phyloP scores from a whole-genome alignment of 495 filamentous ascomycete genomes.

The Pyronema domesticum region DNA sequence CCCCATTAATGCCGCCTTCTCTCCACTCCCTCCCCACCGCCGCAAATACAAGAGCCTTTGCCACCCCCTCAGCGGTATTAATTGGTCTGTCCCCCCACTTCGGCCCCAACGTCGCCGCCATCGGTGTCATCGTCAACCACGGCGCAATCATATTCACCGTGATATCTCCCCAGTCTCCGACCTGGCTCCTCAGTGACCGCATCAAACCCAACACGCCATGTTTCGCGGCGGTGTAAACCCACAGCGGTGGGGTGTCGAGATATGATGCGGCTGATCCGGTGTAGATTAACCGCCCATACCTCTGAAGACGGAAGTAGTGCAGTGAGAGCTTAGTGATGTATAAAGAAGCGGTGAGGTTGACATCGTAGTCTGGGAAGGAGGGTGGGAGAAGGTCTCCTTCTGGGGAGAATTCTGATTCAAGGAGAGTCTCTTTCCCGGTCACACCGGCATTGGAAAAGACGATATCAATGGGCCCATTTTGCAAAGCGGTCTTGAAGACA shows the following conservation, averaged over 20 bases:
- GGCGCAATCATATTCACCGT: slow-evolving; percentile 2
- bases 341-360: slow-evolving; percentile 29
- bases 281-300: slow-evolving; percentile 14
- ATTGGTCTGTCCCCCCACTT: slow-evolving; percentile 2
- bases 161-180: not conserved
- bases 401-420: slow-evolving; percentile 23
- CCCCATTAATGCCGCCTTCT: not conserved
- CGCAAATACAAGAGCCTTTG: slow-evolving; percentile 1
- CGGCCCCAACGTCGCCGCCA: slow-evolving; percentile 4
- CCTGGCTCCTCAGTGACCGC: slow-evolving; percentile 9
- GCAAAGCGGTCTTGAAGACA: slow-evolving; percentile 21
- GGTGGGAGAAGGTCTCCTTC: slow-evolving; percentile 26
- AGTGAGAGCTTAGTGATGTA: slow-evolving; percentile 31
- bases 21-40: slow-evolving; percentile 3
- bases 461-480: slow-evolving; percentile 14
- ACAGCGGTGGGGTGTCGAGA: slow-evolving; percentile 18
- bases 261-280: slow-evolving; percentile 26
- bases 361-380: slow-evolving; percentile 28
- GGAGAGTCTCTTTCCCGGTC: slow-evolving; percentile 15
- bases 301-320: slow-evolving; percentile 29
- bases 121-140: slow-evolving; percentile 4
- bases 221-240: slow-evolving; percentile 27
- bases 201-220: slow-evolving; percentile 28
- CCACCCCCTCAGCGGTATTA: slow-evolving; percentile 1
- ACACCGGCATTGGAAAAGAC: slow-evolving; percentile 31